Percentiles rank a stretch among this genome's conserved stretches.
phyloP scores from a whole-genome alignment of 768 basidiomycete genomes.

The Stropharia rugosoannulata region DNA sequence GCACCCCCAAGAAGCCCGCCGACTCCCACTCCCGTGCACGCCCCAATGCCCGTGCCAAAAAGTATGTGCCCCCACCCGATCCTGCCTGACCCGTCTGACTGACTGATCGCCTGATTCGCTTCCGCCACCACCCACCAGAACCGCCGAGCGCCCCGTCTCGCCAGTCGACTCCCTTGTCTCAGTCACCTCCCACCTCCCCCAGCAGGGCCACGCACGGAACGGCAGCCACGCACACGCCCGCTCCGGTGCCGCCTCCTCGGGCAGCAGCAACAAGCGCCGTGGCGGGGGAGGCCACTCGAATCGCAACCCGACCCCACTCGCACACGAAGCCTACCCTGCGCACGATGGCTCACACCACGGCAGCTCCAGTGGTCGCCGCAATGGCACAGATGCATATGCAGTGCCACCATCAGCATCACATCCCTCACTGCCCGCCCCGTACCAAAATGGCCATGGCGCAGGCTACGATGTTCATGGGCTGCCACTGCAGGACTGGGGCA shows the following conservation, averaged over 20 bases:
- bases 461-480: slow-evolving; percentile 41
- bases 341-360: slow-evolving; percentile 22
- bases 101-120: background rate
- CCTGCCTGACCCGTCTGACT: slow-evolving; percentile 7
- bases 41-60: slow-evolving; percentile 56
- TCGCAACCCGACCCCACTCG: slow-evolving; percentile 39
- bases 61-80: slow-evolving; percentile 38
- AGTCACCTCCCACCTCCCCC: slow-evolving; percentile 61
- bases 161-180: slow-evolving; percentile 76
- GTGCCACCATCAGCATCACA: slow-evolving; percentile 53
- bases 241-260: slow-evolving; percentile 15
- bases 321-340: slow-evolving; percentile 31
- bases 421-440: slow-evolving; percentile 53
- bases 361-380: slow-evolving; percentile 32
- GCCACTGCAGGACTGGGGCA: slow-evolving; percentile 46
- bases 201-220: slow-evolving; percentile 31
- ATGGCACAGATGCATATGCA: slow-evolving; percentile 38
- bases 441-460: slow-evolving; percentile 33
- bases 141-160: slow-evolving; percentile 57
- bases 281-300: slow-evolving; percentile 40
- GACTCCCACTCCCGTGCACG: slow-evolving; percentile 50
- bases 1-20: slow-evolving; percentile 67
- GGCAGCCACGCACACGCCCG: slow-evolving; percentile 23
- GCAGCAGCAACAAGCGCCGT: slow-evolving; percentile 38
- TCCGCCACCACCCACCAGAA: slow-evolving; percentile 33